A percentile compares a stretch with the other conserved stretches of the same genome.
Conservation (phyloP, 108 stramenopile species). For the Skeletonema grethae region DNA sequence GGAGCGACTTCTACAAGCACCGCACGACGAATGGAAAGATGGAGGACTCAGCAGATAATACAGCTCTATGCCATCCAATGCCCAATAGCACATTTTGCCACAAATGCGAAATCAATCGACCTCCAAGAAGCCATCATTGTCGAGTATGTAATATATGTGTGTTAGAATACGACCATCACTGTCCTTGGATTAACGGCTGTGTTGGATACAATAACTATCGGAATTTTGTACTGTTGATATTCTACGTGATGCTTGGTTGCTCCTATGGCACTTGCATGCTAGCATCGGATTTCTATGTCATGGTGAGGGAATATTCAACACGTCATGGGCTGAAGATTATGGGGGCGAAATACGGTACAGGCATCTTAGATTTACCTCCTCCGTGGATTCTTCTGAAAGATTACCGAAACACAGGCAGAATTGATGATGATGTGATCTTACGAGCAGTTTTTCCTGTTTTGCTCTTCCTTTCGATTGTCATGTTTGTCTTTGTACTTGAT, state of each 20-base stretch:
- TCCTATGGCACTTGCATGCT: constrained; percentile 68
- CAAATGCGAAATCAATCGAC: constrained; percentile 62
- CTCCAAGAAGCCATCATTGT: constrained; percentile 86
- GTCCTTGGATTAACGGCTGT: constrained; percentile 98
- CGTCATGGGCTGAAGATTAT: constrained; percentile 56
- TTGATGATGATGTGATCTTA: constrained; percentile 44
- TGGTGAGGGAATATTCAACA: constrained; percentile 44
- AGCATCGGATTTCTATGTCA: constrained; percentile 49
- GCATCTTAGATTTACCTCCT: constrained; percentile 66
- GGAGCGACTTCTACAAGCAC: constrained; percentile 19
- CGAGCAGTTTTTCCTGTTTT: constrained; percentile 44
- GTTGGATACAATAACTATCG: constrained; percentile 90
- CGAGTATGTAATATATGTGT: constrained; percentile 70
- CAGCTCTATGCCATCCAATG: constrained; percentile 37
- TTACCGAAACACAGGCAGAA: constrained; percentile 30
- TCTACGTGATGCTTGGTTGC: constrained; percentile 65
- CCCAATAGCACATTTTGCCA: constrained; percentile 54
- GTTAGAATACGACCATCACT: constrained; percentile 94
- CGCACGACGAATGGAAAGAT: neutral
- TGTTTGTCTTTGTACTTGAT: constrained; percentile 33
- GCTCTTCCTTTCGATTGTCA: constrained; percentile 28
- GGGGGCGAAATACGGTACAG: constrained; percentile 54
- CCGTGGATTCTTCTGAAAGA: constrained; percentile 41
- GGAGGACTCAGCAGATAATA: neutral
- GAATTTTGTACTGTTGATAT: constrained; percentile 64